Evolutionary conservation across 768 basidiomycete species (phyloP), one percentile per base, ranked within the genome.

Genomic region (Russula vinacea): DNA sequence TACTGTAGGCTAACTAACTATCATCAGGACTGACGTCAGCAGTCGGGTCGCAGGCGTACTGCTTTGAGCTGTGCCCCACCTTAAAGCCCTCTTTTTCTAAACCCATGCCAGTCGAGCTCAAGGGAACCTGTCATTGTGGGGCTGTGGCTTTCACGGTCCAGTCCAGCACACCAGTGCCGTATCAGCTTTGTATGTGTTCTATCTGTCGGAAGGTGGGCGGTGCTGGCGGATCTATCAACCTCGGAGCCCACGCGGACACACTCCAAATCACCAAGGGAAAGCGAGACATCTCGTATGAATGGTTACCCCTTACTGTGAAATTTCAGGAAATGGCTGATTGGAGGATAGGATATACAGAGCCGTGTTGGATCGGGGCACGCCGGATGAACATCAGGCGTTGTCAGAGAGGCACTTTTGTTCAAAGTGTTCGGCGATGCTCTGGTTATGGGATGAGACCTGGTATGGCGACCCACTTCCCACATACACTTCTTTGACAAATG

Each of bases 141-240:
- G 62, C 74, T 13, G 71, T 77, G 26, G 67, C 70, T 63, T 77
- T 77, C 69, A 71, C 68, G 5, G 72, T 78, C 17, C 62, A 73
- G 49, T 78, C 76, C 0, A 86, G 83, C 69, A 86, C 84, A 0
- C 78, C 85, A 2, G 78, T 86, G 6, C 86, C 86, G 8, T 88
- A 86, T 70, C 84, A 86, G 83, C 71, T 88, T 37, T 88, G 87
- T 68, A 59, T 83, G 6, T 88, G 87, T 70, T 87, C 85, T 39
- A 87, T 88, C 65, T 88, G 87, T 69, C 82, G 87, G 62, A 88
- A 88, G 72, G 84, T 86, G 11, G 86, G 86, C 44, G 87, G 87
- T 16, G 75, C 75, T 0, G 84, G 86, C 16, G 86, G 87, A 0
- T 83, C 85, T 2, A 79, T 88, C 71, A 88, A 88, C 65, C 80